Evolutionary conservation across 805 yeast genomes (phyloP).

Genomic region (Teunomyces kruisii): DNA sequence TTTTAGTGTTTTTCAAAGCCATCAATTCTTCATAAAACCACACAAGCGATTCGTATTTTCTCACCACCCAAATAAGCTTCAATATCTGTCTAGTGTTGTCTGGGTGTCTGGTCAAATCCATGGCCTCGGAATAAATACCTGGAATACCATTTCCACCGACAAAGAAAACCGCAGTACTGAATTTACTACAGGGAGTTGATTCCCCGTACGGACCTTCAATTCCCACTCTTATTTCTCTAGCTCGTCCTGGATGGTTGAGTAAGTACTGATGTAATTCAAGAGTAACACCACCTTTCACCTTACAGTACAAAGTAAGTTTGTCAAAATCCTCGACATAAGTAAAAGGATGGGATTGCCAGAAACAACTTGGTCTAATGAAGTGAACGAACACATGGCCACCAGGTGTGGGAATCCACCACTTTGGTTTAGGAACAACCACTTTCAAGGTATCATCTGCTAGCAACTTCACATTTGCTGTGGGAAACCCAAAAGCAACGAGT

Average conservation of each 20-base stretch:
- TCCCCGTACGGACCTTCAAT: constrained; percentile 75
- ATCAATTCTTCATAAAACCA: constrained; percentile 49
- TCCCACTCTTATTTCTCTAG: constrained; percentile 27
- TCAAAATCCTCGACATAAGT: constrained; percentile 25
- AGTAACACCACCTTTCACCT: constrained; percentile 39
- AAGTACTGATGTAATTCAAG: constrained; percentile 29
- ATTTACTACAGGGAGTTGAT: constrained; percentile 46
- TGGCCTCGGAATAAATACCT: constrained; percentile 46
- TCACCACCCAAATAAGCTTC: constrained; percentile 63
- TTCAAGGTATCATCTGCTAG: constrained; percentile 38
- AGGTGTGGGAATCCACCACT: constrained; percentile 35
- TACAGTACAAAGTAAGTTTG: constrained; percentile 29
- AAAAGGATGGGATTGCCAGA: constrained; percentile 47
- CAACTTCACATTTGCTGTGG: constrained; percentile 28
- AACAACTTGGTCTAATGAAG: constrained; percentile 31
- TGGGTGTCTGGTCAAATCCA: constrained; percentile 21
- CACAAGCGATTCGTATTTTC: constrained; percentile 48
- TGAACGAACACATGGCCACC: constrained; percentile 44
- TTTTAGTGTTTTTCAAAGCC: constrained; percentile 21
- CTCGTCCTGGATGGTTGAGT: constrained; percentile 25
- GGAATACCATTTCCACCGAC: constrained; percentile 82
- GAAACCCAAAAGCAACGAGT: constrained; percentile 33
- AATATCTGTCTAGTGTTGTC: constrained; percentile 19
- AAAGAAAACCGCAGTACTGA: constrained; percentile 54
- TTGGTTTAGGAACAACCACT: constrained; percentile 36